These are phyloP conservation scores for Sequoiadendron giganteum DNA, from an alignment of 75 land plant species.

Conservation along the genomic window DNA sequence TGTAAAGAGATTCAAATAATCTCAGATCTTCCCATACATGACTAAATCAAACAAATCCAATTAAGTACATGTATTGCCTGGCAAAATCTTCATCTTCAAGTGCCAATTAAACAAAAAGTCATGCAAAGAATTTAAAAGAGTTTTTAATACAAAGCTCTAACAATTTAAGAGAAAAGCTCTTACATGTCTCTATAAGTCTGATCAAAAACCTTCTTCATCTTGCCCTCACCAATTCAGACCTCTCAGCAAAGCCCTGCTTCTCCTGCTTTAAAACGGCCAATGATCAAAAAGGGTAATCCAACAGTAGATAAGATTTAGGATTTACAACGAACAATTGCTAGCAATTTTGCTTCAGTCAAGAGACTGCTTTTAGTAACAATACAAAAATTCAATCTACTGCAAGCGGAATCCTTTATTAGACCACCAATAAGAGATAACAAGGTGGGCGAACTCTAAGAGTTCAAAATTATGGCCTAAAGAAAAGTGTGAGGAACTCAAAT, in stretches of 20 bases:
- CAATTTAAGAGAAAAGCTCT: slow-evolving; percentile 20
- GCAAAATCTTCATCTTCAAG: background rate
- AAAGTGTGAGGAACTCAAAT: background rate
- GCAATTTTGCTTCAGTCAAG: background rate
- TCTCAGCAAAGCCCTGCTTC: background rate
- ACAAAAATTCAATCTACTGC: background rate
- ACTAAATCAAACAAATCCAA: background rate
- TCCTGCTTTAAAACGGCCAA: background rate
- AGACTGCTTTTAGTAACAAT: background rate
- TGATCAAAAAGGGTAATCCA: background rate
- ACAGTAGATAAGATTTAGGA: background rate
- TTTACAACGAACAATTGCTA: background rate
- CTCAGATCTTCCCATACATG: background rate
- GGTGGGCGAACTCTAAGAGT: background rate
- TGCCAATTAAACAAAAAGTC: background rate
- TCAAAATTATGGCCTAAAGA: background rate
- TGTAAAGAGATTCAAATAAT: background rate
- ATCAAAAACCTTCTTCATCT: slow-evolving; percentile 93
- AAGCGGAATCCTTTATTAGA: background rate
- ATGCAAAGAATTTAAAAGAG: background rate
- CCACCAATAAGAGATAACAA: background rate
- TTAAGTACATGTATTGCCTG: background rate
- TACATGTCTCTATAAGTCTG: slow-evolving; percentile 98
- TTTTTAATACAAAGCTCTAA: slow-evolving; percentile 75
- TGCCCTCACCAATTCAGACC: slow-evolving; percentile 1